Percentiles rank a stretch among this genome's conserved stretches.
Conservation (phyloP, 2,329 filamentous ascomycete genomes). For the Diatrype stigma region DNA sequence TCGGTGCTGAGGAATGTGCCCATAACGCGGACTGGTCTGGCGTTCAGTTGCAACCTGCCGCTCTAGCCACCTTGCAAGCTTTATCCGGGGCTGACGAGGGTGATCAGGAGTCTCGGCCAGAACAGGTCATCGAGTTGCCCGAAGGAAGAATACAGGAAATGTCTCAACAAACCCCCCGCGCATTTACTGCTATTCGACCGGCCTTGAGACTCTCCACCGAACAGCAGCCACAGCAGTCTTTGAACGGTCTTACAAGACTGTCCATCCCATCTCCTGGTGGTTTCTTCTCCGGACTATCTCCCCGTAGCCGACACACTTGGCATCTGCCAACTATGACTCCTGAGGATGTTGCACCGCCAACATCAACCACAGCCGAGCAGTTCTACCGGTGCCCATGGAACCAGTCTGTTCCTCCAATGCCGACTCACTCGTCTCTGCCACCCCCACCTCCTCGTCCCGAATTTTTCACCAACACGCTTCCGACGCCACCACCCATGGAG, state of each 20-base stretch:
- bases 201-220: slow-evolving; percentile 38
- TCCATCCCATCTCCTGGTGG: slow-evolving; percentile 89
- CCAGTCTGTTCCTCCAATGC: slow-evolving; percentile 33
- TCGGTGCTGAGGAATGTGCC: slow-evolving; percentile 51
- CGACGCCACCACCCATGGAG: slow-evolving; percentile 52
- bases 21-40: slow-evolving; percentile 65
- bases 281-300: slow-evolving; percentile 83
- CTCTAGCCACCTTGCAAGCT: slow-evolving; percentile 75
- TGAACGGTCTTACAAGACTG: slow-evolving; percentile 71
- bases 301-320: slow-evolving; percentile 77
- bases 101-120: slow-evolving; percentile 59
- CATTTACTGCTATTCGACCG: slow-evolving; percentile 41
- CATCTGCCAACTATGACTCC: slow-evolving; percentile 54
- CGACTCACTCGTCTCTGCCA: slow-evolving; percentile 23
- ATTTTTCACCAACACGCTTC: slow-evolving; percentile 31
- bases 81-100: slow-evolving; percentile 55
- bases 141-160: slow-evolving; percentile 44
- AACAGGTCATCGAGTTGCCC: slow-evolving; percentile 50
- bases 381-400: slow-evolving; percentile 87
- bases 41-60: slow-evolving; percentile 72
- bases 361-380: slow-evolving; percentile 84
- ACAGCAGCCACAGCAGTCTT: slow-evolving; percentile 54
- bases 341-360: slow-evolving; percentile 59
- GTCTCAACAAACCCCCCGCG: slow-evolving; percentile 46
- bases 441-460: slow-evolving; percentile 35